These are phyloP conservation scores for Evernia prunastri DNA, from an alignment of 495 filamentous ascomycete species.

Conservation along the genomic window DNA sequence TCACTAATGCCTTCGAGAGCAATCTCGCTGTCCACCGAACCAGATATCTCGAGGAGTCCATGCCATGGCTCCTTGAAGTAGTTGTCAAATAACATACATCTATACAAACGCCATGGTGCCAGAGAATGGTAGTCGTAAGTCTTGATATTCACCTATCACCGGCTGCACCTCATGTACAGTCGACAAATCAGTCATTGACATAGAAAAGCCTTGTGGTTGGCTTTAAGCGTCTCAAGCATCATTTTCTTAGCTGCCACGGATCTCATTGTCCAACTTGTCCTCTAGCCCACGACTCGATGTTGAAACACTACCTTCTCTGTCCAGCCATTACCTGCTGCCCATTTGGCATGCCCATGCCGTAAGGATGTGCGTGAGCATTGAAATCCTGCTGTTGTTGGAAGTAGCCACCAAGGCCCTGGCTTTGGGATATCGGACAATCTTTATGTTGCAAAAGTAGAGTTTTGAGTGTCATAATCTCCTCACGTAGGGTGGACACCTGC, in stretches of 20 bases:
- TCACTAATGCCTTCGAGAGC: background rate
- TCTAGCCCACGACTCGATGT: background rate
- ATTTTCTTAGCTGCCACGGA: background rate
- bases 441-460: constrained; percentile 91
- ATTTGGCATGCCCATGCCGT: constrained; percentile 57
- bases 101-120: constrained; percentile 16
- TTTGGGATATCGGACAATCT: constrained; percentile 87
- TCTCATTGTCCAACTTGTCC: background rate
- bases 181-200: background rate
- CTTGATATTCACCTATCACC: constrained; percentile 17
- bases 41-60: background rate
- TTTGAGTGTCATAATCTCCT: constrained; percentile 94
- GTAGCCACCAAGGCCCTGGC: constrained; percentile 61
- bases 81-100: constrained; percentile 1
- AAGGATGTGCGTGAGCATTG: constrained; percentile 56
- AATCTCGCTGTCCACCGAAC: background rate
- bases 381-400: constrained; percentile 43
- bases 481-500: constrained; percentile 75
- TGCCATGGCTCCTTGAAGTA: constrained; percentile 4
- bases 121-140: constrained; percentile 16
- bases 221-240: background rate
- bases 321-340: constrained; percentile 51
- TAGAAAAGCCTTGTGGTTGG: background rate
- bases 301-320: constrained; percentile 45
- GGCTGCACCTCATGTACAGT: constrained; percentile 11